Conservation (phyloP, 2,329 filamentous ascomycete genomes). For the Myriosclerotinia scirpicola region DNA sequence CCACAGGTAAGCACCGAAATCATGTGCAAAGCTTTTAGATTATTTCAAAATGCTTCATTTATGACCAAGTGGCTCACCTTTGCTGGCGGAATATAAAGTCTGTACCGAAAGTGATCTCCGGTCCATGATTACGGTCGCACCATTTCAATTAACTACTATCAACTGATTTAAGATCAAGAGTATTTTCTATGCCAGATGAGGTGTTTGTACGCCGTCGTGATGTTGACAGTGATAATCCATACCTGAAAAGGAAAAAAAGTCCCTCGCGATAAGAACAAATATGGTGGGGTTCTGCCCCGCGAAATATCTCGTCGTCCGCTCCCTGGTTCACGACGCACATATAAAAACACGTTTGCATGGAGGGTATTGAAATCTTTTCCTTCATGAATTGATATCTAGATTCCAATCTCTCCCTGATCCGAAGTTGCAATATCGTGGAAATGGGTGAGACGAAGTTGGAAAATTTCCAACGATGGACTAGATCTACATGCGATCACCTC, state of each 20-base stretch:
- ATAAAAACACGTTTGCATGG: not conserved
- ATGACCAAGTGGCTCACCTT: conserved; percentile 3
- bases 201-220: conserved; percentile 26
- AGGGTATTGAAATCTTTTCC: not conserved
- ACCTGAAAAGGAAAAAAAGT: conserved; percentile 36
- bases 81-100: not conserved
- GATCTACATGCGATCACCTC: conserved; percentile 23
- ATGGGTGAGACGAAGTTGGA: conserved; percentile 27
- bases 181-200: conserved; percentile 29
- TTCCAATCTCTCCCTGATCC: not conserved
- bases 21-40: not conserved
- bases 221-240: conserved; percentile 24
- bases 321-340: not conserved
- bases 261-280: conserved; percentile 34
- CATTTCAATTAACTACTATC: conserved; percentile 3
- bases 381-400: not conserved
- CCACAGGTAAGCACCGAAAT: not conserved
- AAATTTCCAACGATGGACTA: conserved; percentile 25
- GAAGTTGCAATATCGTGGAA: conserved; percentile 4
- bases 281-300: conserved; percentile 29
- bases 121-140: not conserved
- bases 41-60: not conserved
- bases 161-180: conserved; percentile 4
- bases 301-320: conserved; percentile 6
- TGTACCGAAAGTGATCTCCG: not conserved